These are phyloP conservation scores for Xylaria hypoxylon DNA, from an alignment of 2,329 filamentous ascomycete species.

Conservation along the genomic window DNA sequence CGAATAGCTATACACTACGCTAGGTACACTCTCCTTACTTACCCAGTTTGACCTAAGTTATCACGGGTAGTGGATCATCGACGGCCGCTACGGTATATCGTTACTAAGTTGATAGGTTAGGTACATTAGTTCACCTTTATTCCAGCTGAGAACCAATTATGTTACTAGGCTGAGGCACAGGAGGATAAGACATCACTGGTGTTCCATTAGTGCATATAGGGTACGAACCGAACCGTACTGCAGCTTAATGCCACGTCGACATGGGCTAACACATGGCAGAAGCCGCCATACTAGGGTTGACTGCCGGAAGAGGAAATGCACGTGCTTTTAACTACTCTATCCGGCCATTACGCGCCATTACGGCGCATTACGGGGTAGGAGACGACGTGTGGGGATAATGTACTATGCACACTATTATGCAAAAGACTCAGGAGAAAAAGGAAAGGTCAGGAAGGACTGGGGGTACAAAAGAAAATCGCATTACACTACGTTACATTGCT, in stretches of 20 bases:
- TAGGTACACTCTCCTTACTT: neutral
- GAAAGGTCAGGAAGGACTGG: too few species aligned
- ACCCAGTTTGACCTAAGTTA: slow-evolving; percentile 2
- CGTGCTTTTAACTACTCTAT: neutral
- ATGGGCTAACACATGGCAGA: slow-evolving; percentile 15
- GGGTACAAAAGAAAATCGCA: too few species aligned
- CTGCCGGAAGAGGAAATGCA: neutral
- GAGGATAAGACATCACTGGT: too few species aligned
- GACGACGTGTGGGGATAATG: neutral
- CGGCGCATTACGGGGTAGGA: slow-evolving; percentile 4
- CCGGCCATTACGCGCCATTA: neutral
- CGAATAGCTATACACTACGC: too few species aligned
- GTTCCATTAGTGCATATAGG: neutral
- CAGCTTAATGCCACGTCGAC: slow-evolving; percentile 9
- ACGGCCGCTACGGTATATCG: neutral
- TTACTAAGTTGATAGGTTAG: too few species aligned
- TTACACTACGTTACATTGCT: too few species aligned
- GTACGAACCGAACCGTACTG: neutral
- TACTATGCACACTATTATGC: too few species aligned
- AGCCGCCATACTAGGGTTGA: neutral
- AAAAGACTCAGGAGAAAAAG: too few species aligned
- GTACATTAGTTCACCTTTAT: too few species aligned
- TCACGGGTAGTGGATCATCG: slow-evolving; percentile 4
- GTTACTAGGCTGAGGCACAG: too few species aligned
- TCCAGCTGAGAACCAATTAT: too few species aligned